Evolutionary conservation across 371 early-diverging fungal genomes (phyloP).

Genomic region (Mucor sp.): DNA sequence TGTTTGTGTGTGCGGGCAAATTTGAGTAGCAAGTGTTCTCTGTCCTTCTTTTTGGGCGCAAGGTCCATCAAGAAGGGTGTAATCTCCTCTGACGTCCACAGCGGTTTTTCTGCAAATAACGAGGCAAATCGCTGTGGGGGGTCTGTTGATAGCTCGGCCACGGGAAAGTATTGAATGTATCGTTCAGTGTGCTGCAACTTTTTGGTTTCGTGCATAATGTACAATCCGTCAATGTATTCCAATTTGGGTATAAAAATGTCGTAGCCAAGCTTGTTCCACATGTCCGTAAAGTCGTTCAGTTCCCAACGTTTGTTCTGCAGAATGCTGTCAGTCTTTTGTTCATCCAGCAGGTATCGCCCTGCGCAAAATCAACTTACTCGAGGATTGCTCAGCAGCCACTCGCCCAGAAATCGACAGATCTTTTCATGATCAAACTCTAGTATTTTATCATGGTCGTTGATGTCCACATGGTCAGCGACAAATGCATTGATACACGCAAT

Average conservation of each 20-base stretch:
- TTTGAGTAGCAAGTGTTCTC: constrained; percentile 54
- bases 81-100: constrained; percentile 58
- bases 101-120: constrained; percentile 49
- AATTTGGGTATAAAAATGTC: constrained; percentile 37
- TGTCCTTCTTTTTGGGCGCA: constrained; percentile 51
- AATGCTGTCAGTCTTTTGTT: not conserved
- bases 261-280: constrained; percentile 48
- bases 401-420: constrained; percentile 45
- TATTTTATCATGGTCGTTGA: not conserved
- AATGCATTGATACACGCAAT: constrained; percentile 35
- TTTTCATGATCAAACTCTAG: constrained; percentile 28
- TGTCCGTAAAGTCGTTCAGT: constrained; percentile 44
- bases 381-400: constrained; percentile 29
- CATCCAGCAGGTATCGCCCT: not conserved
- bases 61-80: constrained; percentile 53
- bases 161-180: constrained; percentile 54
- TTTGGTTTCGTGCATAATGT: constrained; percentile 21
- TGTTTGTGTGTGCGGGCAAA: constrained; percentile 35
- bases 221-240: constrained; percentile 28
- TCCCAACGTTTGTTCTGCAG: constrained; percentile 53
- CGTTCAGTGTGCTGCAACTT: constrained; percentile 19
- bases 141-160: constrained; percentile 49
- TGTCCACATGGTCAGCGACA: not conserved
- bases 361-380: constrained; percentile 1
- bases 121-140: constrained; percentile 54